These are phyloP conservation scores for Leucogyrophana mollusca DNA, from an alignment of 768 basidiomycete species.

Conservation along the genomic window DNA sequence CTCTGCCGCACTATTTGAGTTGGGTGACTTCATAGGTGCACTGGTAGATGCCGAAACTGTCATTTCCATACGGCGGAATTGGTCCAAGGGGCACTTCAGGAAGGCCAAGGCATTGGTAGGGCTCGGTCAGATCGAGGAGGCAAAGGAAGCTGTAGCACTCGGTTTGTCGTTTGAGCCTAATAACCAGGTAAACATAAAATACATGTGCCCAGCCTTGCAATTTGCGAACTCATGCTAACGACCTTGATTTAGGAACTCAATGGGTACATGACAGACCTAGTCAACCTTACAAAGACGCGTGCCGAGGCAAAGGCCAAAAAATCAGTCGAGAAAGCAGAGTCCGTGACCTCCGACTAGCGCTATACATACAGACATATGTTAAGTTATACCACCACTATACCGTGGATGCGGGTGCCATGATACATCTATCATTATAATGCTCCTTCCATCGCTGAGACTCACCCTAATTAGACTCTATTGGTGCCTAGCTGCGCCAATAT, in stretches of 20 bases:
- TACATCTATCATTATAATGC: neutral
- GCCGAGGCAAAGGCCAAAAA: neutral
- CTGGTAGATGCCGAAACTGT: constrained; percentile 91
- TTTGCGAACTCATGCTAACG: constrained; percentile 9
- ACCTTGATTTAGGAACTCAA: constrained; percentile 25
- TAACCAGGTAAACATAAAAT: constrained; percentile 43
- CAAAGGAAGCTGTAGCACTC: constrained; percentile 75
- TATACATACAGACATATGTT: neutral
- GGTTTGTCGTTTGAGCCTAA: constrained; percentile 85
- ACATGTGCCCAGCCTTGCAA: neutral
- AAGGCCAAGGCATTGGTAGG: constrained; percentile 87
- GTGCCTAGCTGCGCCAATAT: constrained; percentile 29
- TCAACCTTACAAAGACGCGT: constrained; percentile 19
- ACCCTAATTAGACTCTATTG: neutral
- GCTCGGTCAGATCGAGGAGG: constrained; percentile 67
- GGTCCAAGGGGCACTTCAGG: constrained; percentile 96
- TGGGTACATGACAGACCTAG: constrained; percentile 29
- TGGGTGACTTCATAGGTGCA: constrained; percentile 72
- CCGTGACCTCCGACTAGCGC: neutral
- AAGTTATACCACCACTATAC: neutral
- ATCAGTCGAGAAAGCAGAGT: neutral
- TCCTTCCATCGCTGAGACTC: neutral
- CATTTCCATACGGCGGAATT: constrained; percentile 76
- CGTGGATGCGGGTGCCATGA: neutral
- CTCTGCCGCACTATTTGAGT: constrained; percentile 80